Base-by-base conservation (phyloP, 2,329 filamentous ascomycete genomes). In the Fusarium transvaalense region DNA sequence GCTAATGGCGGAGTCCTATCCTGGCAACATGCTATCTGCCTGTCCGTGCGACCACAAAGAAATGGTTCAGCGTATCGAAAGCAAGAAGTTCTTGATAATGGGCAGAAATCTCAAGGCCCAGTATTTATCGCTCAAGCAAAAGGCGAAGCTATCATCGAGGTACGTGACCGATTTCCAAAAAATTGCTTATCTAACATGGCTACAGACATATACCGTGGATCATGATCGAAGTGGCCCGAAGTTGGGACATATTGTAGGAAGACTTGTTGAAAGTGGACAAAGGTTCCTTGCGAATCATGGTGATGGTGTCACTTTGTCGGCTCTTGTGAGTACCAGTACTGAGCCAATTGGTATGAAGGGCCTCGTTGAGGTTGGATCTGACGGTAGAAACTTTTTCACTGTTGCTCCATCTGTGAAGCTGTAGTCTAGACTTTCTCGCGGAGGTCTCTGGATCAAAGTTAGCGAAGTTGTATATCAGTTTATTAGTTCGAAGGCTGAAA, bases 1-100 rank as follows among this genome's bases (percentile, higher is more conserved):
- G 89, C 89, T 3, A 91, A 91, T 70, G 89, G 89, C 1, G 89
- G 89, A 0, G 82, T 88, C 31, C 66, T 90, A n/a, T 89, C 87
- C 0, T 89, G 91, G 72, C 88, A 92, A 72, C 85, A 91, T 71
- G 88, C 84, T 5, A 71, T 91, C 1, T 84, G 87, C 46, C 77
- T 92, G 2, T 89, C 87, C 0, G 82, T 78, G 0, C 68, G 76
- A 12, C 83, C 85, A 2, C 61, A 68, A 6, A 27, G 41, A 14
- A 60, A 71, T 21, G 39, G 34, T 3, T 52, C 51, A 2, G 9
- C 3, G 0, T 75, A 77, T 21, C 50, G 57, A 1, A 41, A 10
- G 6, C 64, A 6, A 13, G 19, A 15, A n/a, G 34, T 39, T 56
- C 34, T 48, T 61, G 39, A 67, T 51, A n/a, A 43, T 15, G 38